These are phyloP conservation scores for Lupinus albus DNA, from an alignment of 306 rosid species.

Conservation along the genomic window DNA sequence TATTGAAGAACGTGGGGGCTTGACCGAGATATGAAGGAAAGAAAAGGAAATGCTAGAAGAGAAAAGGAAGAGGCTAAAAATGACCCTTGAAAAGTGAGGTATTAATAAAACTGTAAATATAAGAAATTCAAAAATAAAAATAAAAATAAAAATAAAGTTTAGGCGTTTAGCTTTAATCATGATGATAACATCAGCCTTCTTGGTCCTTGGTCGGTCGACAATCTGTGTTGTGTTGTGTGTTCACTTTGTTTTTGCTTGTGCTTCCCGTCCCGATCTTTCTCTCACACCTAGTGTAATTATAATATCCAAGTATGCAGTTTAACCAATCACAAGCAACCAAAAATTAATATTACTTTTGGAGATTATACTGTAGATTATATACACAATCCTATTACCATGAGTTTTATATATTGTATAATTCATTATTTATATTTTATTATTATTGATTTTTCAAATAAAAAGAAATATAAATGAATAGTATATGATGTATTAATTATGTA, in stretches of 20 bases:
- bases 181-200: slow-evolving; percentile 70
- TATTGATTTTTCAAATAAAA: too few species aligned
- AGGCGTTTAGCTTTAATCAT: slow-evolving; percentile 59
- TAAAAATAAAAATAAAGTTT: slow-evolving; percentile 21
- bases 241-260: slow-evolving; percentile 58
- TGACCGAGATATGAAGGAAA: slow-evolving; percentile 46
- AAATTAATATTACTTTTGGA: background rate
- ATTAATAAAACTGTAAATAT: background rate
- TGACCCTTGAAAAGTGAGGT: background rate
- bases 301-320: slow-evolving; percentile 41
- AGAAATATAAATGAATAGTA: too few species aligned
- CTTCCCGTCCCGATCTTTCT: slow-evolving; percentile 45
- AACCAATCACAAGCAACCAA: slow-evolving; percentile 54
- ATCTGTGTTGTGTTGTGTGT: slow-evolving; percentile 56
- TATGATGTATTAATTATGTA: too few species aligned
- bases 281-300: slow-evolving; percentile 44
- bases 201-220: slow-evolving; percentile 87
- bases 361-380: too few species aligned
- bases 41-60: slow-evolving; percentile 40
- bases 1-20: slow-evolving; percentile 78
- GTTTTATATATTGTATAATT: too few species aligned
- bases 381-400: too few species aligned
- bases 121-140: background rate
- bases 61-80: slow-evolving; percentile 23
- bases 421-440: too few species aligned